These are phyloP conservation scores for Umbelopsis vinacea DNA, from an alignment of 192 early-diverging fungal species.

Conservation along the genomic window DNA sequence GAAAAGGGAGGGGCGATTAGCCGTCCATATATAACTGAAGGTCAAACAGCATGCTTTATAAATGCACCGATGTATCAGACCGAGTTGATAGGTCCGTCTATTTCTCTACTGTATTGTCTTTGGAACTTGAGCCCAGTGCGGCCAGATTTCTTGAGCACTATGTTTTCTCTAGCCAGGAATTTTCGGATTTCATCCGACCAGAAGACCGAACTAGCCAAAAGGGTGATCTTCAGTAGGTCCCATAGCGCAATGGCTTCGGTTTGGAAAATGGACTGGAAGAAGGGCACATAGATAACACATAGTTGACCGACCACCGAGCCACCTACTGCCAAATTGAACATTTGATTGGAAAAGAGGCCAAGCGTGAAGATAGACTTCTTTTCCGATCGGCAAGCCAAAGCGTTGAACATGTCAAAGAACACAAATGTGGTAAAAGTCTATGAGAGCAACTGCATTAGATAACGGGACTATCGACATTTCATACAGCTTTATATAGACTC, in stretches of 20 bases:
- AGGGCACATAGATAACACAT: slow-evolving; percentile 86
- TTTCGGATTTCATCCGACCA: slow-evolving; percentile 89
- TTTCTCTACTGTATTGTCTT: slow-evolving; percentile 17
- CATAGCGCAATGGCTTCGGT: slow-evolving; percentile 80
- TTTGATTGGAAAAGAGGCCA: slow-evolving; percentile 85
- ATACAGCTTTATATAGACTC: slow-evolving; percentile 29
- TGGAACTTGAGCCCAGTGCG: slow-evolving; percentile 5
- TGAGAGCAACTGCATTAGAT: slow-evolving; percentile 6
- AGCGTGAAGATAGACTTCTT: slow-evolving; percentile 80
- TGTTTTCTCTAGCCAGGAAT: slow-evolving; percentile 28
- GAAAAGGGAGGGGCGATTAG: background rate
- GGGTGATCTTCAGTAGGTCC: slow-evolving; percentile 72
- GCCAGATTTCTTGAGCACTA: background rate
- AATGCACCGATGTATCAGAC: background rate
- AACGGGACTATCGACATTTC: background rate
- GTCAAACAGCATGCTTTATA: no score
- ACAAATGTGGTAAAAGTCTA: slow-evolving; percentile 98
- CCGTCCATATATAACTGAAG: background rate
- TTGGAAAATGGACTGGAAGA: slow-evolving; percentile 93
- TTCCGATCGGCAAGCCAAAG: slow-evolving; percentile 86
- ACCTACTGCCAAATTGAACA: slow-evolving; percentile 85
- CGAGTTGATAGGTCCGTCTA: slow-evolving; percentile 16
- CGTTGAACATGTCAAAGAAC: slow-evolving; percentile 96
- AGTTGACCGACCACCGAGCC: slow-evolving; percentile 86
- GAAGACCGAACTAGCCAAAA: slow-evolving; percentile 78